Base-by-base conservation (phyloP, 495 filamentous ascomycete genomes). In the Hypoxylon fragiforme region DNA sequence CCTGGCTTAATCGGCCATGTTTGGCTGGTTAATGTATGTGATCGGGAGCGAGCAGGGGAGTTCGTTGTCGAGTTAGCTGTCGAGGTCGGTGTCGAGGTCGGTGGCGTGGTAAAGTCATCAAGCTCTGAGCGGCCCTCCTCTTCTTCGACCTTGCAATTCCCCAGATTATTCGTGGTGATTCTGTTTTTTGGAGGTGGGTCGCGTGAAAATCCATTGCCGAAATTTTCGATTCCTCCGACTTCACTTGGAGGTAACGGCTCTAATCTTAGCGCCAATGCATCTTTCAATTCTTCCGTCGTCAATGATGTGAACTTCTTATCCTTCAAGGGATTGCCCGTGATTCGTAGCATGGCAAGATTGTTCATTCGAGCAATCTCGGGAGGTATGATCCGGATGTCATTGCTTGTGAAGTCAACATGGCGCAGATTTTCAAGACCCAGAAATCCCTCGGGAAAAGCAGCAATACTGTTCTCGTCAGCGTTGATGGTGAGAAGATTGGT, bases 261-360 rank as follows among this genome's bases (percentile, higher is more conserved):
- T 35, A 94, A 74, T 15, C 89, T 81, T 31, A 78, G 78, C 26
- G 81, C 82, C 41, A 98, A 74, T 56, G 86, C 85, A 34, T 78
- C 78, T 72, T 96, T 96, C 60, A 98, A 68, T 44, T 91, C 88
- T 14, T 90, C 88, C 0, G 89, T 90, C 18, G 78, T 77, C 77
- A 96, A 88, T 15, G 75, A 85, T 22, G 91, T 74, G 46, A 94
- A 87, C 66, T 88, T 95, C 58, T 88, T 90, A 58, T 96, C 91
- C 36, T 86, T 76, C 9, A 98, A 70, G 3, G 94, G 94, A 63
- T 98, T 98, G 11, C 89, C 90, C 37, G 84, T 83, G 28, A 98
- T 76, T 8, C 81, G 81, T 31, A 97, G 78, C 49, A 82, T 84
- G 7, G 80, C 76, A 7, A 98, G 74, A 41, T 71, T 85, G 3